Percentiles rank a stretch among this genome's conserved stretches.
These are phyloP conservation scores for Hymenoscyphus salicellus DNA, from an alignment of 2,329 filamentous ascomycete genomes.

Conservation along the genomic window DNA sequence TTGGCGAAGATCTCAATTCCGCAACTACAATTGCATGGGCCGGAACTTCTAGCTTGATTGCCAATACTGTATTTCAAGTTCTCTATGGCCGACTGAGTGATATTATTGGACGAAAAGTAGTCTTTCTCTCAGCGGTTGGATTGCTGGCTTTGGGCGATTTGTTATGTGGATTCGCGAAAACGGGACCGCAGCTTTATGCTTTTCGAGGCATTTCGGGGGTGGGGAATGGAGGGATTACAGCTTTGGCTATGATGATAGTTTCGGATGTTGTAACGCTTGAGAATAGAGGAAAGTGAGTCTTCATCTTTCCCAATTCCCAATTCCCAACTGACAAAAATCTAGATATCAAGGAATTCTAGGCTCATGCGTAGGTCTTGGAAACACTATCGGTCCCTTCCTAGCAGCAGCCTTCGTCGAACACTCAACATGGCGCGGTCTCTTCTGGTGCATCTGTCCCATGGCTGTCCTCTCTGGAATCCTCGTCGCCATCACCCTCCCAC, in stretches of 20 bases:
- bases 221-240: constrained; percentile 59
- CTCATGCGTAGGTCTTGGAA: constrained; percentile 42
- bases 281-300: constrained; percentile 52
- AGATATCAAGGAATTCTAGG: constrained; percentile 45
- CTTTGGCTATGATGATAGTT: constrained; percentile 59
- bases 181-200: constrained; percentile 56
- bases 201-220: constrained; percentile 60
- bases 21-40: constrained; percentile 55
- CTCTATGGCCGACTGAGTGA: constrained; percentile 62
- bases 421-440: constrained; percentile 44
- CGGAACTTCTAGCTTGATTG: constrained; percentile 51
- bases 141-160: constrained; percentile 56
- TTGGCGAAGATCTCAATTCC: constrained; percentile 45
- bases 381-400: constrained; percentile 44
- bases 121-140: constrained; percentile 52
- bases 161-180: constrained; percentile 55
- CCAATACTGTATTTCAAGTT: constrained; percentile 61
- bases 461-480: constrained; percentile 46
- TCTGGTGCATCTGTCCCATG: constrained; percentile 52
- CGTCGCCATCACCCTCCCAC: constrained; percentile 49
- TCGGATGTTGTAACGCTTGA: constrained; percentile 58
- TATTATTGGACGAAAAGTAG: constrained; percentile 57
- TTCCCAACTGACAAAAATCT: constrained; percentile 19
- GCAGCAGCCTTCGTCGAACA: constrained; percentile 40
- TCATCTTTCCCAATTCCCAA: background rate